A percentile compares a stretch with the other conserved stretches of the same genome.
These are phyloP conservation scores for Hibiscus tridactylites DNA, from an alignment of 345 rosid genomes.

Conservation along the genomic window DNA sequence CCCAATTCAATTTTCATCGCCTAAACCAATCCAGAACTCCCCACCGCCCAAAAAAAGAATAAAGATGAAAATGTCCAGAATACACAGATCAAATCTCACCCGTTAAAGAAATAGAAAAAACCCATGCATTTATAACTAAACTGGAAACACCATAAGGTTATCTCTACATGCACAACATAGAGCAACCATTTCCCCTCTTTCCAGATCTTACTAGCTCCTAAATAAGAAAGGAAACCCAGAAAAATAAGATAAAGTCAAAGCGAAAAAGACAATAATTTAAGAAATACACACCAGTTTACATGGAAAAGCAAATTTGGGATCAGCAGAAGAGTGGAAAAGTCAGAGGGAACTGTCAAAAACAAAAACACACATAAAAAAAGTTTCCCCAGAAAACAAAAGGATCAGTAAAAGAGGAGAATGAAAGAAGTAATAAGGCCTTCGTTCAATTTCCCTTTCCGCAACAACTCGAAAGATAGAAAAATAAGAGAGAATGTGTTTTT, in stretches of 20 bases:
- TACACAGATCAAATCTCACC: conserved; percentile 20
- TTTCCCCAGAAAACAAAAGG: conserved; percentile 16
- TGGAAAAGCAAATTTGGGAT: no score
- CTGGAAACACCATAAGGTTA: conserved; percentile 5
- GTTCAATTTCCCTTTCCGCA: not conserved
- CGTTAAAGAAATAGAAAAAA: not conserved
- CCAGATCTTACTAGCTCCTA: conserved; percentile 38
- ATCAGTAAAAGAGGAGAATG: conserved; percentile 8
- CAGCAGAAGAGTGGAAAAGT: no score
- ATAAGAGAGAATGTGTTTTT: not conserved
- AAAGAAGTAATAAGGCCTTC: not conserved
- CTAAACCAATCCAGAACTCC: not conserved
- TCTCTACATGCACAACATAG: conserved; percentile 1
- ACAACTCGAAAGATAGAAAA: not conserved
- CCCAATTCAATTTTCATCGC: conserved; percentile 49
- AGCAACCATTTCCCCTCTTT: conserved; percentile 9
- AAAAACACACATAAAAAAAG: not conserved
- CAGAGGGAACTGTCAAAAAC: no score
- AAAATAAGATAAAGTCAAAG: conserved; percentile 9
- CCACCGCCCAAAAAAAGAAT: not conserved
- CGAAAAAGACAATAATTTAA: conserved; percentile 6
- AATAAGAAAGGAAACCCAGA: conserved; percentile 18
- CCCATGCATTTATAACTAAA: conserved; percentile 14
- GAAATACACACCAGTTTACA: not conserved
- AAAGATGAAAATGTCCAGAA: not conserved